A percentile compares a stretch with the other conserved stretches of the same genome.
These are phyloP conservation scores for Debaryomycetaceae sp. DNA, from an alignment of 1,139 yeast genomes.

Conservation along the genomic window DNA sequence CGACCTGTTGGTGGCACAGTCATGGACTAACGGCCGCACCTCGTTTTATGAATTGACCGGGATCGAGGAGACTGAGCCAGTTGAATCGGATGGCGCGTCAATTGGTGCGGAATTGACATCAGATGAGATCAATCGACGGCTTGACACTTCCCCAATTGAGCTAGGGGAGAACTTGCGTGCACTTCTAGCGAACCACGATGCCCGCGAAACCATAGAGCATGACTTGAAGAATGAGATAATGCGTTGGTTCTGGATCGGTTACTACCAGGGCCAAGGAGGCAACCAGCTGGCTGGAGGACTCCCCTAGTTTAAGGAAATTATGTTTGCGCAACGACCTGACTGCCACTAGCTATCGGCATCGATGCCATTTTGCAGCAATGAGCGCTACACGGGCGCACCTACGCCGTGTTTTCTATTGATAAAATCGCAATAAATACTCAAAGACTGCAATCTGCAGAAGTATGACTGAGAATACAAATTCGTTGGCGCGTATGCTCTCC, in stretches of 20 bases:
- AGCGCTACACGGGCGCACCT: no score
- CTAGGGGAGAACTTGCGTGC: conserved; percentile 1
- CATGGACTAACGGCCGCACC: conserved; percentile 5
- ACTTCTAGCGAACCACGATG: conserved; percentile 1
- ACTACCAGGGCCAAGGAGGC: conserved; percentile 6
- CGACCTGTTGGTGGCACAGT: conserved; percentile 4
- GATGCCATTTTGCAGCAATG: no score
- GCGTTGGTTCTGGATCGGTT: conserved; percentile 10
- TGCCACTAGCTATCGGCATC: no score
- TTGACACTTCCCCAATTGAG: conserved; percentile 2
- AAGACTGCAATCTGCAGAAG: no score
- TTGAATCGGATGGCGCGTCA: not conserved
- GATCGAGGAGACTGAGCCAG: conserved; percentile 1
- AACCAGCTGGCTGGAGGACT: conserved; percentile 1
- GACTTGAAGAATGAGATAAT: conserved; percentile 8
- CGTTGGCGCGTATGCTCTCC: no score
- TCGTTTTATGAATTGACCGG: conserved; percentile 3
- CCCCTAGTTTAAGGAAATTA: no score
- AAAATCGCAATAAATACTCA: no score
- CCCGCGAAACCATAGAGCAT: conserved; percentile 2
- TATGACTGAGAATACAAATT: no score
- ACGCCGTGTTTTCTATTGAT: no score
- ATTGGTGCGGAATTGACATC: no score
- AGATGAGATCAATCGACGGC: conserved; percentile 1
- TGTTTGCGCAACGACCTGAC: no score